Evolutionary conservation across 2,329 filamentous ascomycete species (phyloP).

Genomic region (Beauveria australis): DNA sequence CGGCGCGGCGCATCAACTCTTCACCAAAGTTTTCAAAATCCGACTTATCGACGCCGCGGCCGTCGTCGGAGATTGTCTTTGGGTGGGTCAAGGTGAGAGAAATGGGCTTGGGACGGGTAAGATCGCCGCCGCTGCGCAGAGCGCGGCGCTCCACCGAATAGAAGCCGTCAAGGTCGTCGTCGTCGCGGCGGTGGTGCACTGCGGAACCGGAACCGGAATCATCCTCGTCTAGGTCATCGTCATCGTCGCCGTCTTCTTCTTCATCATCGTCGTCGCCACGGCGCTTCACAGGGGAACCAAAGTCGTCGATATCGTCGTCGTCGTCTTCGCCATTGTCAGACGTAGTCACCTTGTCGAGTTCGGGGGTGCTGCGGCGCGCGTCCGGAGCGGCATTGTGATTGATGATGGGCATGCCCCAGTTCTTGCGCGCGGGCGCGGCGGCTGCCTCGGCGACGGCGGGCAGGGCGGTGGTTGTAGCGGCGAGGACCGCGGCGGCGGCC

Average conservation of each 20-base stretch:
- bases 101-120: not conserved
- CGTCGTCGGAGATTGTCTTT: not conserved
- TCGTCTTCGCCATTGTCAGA: not conserved
- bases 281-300: not conserved
- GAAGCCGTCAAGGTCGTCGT: not conserved
- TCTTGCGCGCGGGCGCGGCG: not conserved
- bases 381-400: not conserved
- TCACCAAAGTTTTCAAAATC: too few species aligned
- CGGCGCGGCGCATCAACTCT: not conserved
- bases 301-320: not conserved
- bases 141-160: not conserved
- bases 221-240: not conserved
- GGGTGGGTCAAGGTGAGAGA: too few species aligned
- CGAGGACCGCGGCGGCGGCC: not conserved
- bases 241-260: too few species aligned
- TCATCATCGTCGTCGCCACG: not conserved
- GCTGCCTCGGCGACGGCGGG: not conserved
- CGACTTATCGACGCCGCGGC: too few species aligned
- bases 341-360: not conserved
- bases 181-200: not conserved
- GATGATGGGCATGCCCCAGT: not conserved
- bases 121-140: too few species aligned
- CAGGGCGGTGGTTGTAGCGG: not conserved
- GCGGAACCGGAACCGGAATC: too few species aligned
- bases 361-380: not conserved